phyloP scores from a whole-genome alignment of 805 yeast species.

The Cyberlindnera samutprakarnensis region DNA sequence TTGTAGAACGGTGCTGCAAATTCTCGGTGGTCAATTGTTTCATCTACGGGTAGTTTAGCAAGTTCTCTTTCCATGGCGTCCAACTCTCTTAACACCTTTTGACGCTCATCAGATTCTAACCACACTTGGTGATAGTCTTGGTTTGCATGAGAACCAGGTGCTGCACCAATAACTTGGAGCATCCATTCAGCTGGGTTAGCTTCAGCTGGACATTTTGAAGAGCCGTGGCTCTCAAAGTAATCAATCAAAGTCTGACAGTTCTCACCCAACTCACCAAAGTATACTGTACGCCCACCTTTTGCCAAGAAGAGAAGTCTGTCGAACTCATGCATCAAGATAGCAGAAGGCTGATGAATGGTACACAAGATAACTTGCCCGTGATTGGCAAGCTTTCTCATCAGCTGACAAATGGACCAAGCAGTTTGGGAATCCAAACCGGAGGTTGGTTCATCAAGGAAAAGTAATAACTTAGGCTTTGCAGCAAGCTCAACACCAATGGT shows the following conservation, averaged over 20 bases:
- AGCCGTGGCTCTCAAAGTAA: slow-evolving; percentile 61
- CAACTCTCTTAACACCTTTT: slow-evolving; percentile 52
- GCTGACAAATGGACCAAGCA: slow-evolving; percentile 57
- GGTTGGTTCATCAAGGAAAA: slow-evolving; percentile 62
- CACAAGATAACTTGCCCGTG: slow-evolving; percentile 60
- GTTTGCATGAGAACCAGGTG: slow-evolving; percentile 68
- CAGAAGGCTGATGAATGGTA: slow-evolving; percentile 85
- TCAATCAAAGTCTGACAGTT: slow-evolving; percentile 50
- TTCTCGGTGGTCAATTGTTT: too few relatives aligned
- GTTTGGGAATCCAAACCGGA: slow-evolving; percentile 64
- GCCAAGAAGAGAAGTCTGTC: slow-evolving; percentile 68
- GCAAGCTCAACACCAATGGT: slow-evolving; percentile 63
- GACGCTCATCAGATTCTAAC: slow-evolving; percentile 59
- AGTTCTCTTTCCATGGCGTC: slow-evolving; percentile 57
- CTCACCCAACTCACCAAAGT: slow-evolving; percentile 67
- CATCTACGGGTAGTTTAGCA: slow-evolving; percentile 28
- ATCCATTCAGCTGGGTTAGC: slow-evolving; percentile 92
- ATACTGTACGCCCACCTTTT: slow-evolving; percentile 66
- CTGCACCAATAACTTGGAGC: slow-evolving; percentile 80
- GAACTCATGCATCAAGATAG: slow-evolving; percentile 67
- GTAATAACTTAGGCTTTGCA: slow-evolving; percentile 52
- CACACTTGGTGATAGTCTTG: slow-evolving; percentile 75
- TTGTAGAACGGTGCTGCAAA: slow-evolving; percentile 35
- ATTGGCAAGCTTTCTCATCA: slow-evolving; percentile 51
- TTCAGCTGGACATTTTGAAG: slow-evolving; percentile 55